Evolutionary conservation across 73 alveolate genomes (phyloP).

Genomic region (Paramecium biaurelia): DNA sequence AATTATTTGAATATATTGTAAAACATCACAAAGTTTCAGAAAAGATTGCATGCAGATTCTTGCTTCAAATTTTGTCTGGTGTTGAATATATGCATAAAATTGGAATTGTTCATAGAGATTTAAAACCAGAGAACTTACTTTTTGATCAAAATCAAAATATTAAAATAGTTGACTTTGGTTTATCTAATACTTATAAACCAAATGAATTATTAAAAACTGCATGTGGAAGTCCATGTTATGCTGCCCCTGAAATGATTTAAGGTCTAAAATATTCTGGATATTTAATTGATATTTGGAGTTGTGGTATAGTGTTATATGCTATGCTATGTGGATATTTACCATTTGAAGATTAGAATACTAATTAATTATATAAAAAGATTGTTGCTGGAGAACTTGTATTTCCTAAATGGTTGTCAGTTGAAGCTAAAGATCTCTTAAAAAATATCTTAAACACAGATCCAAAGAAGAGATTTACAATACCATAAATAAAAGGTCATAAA

Average conservation of each 20-base stretch:
- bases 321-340: conserved; percentile 97
- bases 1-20: conserved; percentile 69
- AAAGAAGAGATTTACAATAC: conserved; percentile 78
- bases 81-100: conserved; percentile 85
- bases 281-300: conserved; percentile 94
- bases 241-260: conserved; percentile 98
- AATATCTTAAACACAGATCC: conserved; percentile 91
- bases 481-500: conserved; percentile 87
- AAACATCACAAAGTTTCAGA: conserved; percentile 71
- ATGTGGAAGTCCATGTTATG: conserved; percentile 99
- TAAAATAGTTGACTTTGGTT: conserved; percentile 71
- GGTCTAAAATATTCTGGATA: conserved; percentile 92
- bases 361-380: conserved; percentile 82
- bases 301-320: conserved; percentile 96
- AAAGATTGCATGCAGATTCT: conserved; percentile 81
- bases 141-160: conserved; percentile 84
- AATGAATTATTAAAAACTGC: conserved; percentile 85
- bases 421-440: conserved; percentile 79
- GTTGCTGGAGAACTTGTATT: conserved; percentile 65
- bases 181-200: conserved; percentile 49
- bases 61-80: conserved; percentile 77
- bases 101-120: conserved; percentile 89
- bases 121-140: conserved; percentile 97
- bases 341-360: conserved; percentile 93
- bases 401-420: conserved; percentile 65